Conservation (phyloP, 441 rosid species). For the Aquilaria agallochum region DNA sequence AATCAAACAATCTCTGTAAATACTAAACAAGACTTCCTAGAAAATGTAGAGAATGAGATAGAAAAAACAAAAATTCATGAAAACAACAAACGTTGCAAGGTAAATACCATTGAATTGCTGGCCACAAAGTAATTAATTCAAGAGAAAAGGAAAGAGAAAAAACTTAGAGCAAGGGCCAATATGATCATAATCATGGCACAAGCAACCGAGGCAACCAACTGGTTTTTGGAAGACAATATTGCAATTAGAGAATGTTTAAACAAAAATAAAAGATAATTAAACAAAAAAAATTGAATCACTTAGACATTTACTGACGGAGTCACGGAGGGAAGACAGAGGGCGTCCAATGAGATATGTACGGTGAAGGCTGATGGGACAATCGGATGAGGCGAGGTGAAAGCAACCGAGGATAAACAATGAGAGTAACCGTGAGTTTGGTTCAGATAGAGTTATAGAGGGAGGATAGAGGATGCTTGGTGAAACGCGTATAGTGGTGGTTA, state of each 20-base stretch:
- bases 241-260: conserved; percentile 9
- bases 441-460: no score
- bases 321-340: no score
- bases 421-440: no score
- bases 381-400: no score
- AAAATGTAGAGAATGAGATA: not conserved
- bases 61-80: not conserved
- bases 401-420: no score
- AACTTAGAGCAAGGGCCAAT: conserved; percentile 95
- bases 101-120: conserved; percentile 6
- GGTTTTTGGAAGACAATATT: conserved; percentile 84
- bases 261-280: no score
- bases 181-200: conserved; percentile 95
- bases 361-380: no score
- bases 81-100: not conserved
- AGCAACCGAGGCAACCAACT: conserved; percentile 92
- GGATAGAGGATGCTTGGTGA: no score
- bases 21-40: conserved; percentile 1
- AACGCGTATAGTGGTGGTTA: no score
- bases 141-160: not conserved
- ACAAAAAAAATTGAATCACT: no score
- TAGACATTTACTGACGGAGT: no score
- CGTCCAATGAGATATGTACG: no score
- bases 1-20: not conserved
- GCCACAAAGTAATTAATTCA: not conserved